Evolutionary conservation across 805 yeast genomes (phyloP).

Genomic region (Schwanniomyces yamadae): DNA sequence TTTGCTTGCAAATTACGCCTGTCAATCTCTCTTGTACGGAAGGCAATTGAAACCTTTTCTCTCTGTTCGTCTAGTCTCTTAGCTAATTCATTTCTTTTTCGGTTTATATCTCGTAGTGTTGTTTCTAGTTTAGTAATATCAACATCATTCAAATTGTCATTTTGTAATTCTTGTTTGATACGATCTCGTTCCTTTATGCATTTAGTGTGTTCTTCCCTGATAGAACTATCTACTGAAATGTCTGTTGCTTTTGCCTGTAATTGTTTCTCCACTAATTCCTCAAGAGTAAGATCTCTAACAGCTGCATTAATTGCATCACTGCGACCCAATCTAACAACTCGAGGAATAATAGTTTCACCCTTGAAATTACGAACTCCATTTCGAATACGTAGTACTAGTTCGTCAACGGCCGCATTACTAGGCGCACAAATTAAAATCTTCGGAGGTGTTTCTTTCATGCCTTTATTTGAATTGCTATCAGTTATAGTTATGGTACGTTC

Average conservation of each 20-base stretch:
- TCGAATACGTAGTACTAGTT: slow-evolving; percentile 77
- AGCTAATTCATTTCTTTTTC: slow-evolving; percentile 65
- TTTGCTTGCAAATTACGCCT: slow-evolving; percentile 72
- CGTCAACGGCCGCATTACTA: slow-evolving; percentile 98
- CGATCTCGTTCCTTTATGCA: slow-evolving; percentile 58
- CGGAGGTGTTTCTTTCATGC: slow-evolving; percentile 20
- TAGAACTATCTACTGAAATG: slow-evolving; percentile 43
- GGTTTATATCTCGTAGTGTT: slow-evolving; percentile 55
- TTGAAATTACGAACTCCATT: slow-evolving; percentile 61
- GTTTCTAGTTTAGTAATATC: slow-evolving; percentile 47
- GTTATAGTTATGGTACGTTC: slow-evolving; percentile 20
- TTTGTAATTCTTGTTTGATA: slow-evolving; percentile 41
- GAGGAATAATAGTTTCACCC: slow-evolving; percentile 58
- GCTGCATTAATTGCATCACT: slow-evolving; percentile 82
- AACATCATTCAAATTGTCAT: slow-evolving; percentile 34
- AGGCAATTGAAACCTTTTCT: slow-evolving; percentile 65
- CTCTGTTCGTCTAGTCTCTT: slow-evolving; percentile 74
- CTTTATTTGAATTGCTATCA: slow-evolving; percentile 6
- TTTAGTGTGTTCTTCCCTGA: slow-evolving; percentile 50
- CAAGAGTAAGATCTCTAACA: slow-evolving; percentile 80
- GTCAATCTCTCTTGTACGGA: slow-evolving; percentile 75
- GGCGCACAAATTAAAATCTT: slow-evolving; percentile 94
- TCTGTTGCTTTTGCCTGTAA: slow-evolving; percentile 41
- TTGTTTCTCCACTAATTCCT: slow-evolving; percentile 74
- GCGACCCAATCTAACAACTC: slow-evolving; percentile 83